Percentiles rank a stretch among this genome's conserved stretches.
Conservation (phyloP, 345 rosid genomes). For the Aegle marmelos region DNA sequence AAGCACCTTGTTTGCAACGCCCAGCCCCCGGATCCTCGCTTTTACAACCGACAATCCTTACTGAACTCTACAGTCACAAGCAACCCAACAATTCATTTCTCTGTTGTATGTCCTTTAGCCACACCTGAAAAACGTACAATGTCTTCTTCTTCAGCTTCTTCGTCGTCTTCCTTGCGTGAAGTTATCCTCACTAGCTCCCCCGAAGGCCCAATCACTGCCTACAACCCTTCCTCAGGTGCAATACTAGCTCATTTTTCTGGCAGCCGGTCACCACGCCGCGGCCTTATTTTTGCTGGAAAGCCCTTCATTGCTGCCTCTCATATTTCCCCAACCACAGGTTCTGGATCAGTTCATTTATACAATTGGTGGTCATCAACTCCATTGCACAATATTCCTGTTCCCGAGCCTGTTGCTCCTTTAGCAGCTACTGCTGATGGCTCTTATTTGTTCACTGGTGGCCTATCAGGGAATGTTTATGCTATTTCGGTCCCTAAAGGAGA, state of each 20-base stretch:
- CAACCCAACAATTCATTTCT: not conserved
- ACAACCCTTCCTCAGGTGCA: conserved; percentile 30
- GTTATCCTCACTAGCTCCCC: conserved; percentile 44
- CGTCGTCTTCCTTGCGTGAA: conserved; percentile 20
- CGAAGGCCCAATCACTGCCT: conserved; percentile 41
- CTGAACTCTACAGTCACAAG: not conserved
- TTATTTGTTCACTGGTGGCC: conserved; percentile 42
- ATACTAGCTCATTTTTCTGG: conserved; percentile 30
- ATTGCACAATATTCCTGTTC: conserved; percentile 37
- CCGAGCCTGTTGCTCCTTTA: conserved; percentile 49
- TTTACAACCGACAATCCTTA: not conserved
- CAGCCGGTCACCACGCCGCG: conserved; percentile 43
- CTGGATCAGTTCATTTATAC: conserved; percentile 42
- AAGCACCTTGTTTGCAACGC: conserved; percentile 22
- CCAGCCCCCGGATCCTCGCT: conserved; percentile 9
- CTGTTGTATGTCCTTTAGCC: not conserved
- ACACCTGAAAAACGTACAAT: conserved; percentile 8
- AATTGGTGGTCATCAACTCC: conserved; percentile 43
- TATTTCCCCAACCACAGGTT: conserved; percentile 31
- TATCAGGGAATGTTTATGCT: conserved; percentile 32
- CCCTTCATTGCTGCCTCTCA: conserved; percentile 46
- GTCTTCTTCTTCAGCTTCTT: conserved; percentile 7
- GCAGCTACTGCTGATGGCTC: conserved; percentile 33
- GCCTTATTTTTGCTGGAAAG: conserved; percentile 34
- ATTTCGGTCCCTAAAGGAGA: conserved; percentile 37